Conservation (phyloP, 1,284 basidiomycete genomes). For the Phylloporus sp. region DNA sequence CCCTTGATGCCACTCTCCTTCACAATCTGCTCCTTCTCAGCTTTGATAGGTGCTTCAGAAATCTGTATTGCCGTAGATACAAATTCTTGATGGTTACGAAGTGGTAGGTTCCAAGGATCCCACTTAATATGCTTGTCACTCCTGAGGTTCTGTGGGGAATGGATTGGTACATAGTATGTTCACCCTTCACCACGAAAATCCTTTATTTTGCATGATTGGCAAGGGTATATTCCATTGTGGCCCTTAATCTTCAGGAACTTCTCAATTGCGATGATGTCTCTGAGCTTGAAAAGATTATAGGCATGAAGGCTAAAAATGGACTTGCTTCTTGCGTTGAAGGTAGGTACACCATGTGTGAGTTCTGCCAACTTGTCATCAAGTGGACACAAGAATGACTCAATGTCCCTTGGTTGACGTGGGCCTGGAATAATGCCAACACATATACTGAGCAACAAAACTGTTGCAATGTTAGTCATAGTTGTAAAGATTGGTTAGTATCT, state of each 20-base stretch:
- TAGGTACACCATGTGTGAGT: background rate
- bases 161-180: no score
- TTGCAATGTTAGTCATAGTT: background rate
- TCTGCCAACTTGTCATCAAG: background rate
- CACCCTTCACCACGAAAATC: no score
- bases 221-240: no score
- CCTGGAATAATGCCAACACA: background rate
- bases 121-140: no score
- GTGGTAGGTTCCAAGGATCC: no score
- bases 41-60: background rate
- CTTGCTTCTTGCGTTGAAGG: background rate
- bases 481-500: background rate
- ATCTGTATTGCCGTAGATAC: no score
- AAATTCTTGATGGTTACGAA: no score
- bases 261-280: background rate
- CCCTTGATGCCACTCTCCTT: conserved; percentile 31
- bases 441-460: no score
- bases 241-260: no score
- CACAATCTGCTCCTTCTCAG: conserved; percentile 17
- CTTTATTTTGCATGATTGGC: no score
- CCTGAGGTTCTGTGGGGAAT: no score
- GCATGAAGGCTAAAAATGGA: background rate
- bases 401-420: background rate
- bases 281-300: background rate
- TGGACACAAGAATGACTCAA: background rate